Percentiles rank a stretch among this genome's conserved stretches.
These are phyloP conservation scores for Phytophthora palmivora DNA, from an alignment of 352 stramenopile species.

Conservation along the genomic window DNA sequence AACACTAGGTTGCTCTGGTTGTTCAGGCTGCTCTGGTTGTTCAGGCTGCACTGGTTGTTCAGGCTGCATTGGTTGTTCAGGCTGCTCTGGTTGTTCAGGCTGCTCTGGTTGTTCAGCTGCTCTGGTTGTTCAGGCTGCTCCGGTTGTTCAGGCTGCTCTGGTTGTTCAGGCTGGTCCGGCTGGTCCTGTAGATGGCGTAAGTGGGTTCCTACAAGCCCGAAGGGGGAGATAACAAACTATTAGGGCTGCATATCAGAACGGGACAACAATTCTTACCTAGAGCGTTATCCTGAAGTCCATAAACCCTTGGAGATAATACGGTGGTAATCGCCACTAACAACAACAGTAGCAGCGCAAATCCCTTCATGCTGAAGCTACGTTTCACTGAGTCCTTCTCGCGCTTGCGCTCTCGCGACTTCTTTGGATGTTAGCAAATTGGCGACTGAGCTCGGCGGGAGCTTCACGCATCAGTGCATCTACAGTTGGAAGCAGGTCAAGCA, in stretches of 20 bases:
- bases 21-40: slow-evolving; percentile 1
- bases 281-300: background rate
- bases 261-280: slow-evolving; percentile 4
- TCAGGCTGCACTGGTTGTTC: slow-evolving; percentile 7
- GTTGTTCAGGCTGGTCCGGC: slow-evolving; percentile 6
- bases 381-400: slow-evolving; percentile 3
- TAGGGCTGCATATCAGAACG: too few species aligned
- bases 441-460: slow-evolving; percentile 12
- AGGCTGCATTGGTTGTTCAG: slow-evolving; percentile 4
- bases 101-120: slow-evolving; percentile 5
- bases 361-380: slow-evolving; percentile 17
- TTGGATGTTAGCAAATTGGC: slow-evolving; percentile 13
- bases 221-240: too few species aligned
- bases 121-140: slow-evolving; percentile 4
- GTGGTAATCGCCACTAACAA: slow-evolving; percentile 19
- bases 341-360: slow-evolving; percentile 15
- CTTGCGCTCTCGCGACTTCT: slow-evolving; percentile 1
- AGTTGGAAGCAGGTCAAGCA: background rate
- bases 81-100: background rate
- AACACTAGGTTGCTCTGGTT: background rate
- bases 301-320: background rate
- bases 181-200: slow-evolving; percentile 27
- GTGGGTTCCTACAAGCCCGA: slow-evolving; percentile 5
- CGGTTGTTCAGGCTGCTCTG: slow-evolving; percentile 8
- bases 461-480: background rate